Evolutionary conservation across 768 basidiomycete genomes (phyloP).

Genomic region (Gloeopeniophorella convolvens): DNA sequence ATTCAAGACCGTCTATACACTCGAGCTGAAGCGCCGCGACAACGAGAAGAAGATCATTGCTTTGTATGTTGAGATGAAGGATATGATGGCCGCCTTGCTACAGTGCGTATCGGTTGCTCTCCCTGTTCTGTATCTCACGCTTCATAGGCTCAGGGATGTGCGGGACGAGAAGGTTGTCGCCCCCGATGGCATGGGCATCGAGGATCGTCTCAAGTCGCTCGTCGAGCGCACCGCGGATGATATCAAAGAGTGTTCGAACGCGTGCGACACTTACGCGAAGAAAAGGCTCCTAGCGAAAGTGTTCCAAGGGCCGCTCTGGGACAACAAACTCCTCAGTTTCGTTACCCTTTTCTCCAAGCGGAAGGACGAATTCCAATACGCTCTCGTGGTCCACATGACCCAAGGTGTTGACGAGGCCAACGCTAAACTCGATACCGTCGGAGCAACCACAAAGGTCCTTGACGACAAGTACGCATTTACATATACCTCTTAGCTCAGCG

Average conservation of each 20-base stretch:
- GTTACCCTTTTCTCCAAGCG: slow-evolving; percentile 23
- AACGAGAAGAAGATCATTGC: slow-evolving; percentile 45
- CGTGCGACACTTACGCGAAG: slow-evolving; percentile 30
- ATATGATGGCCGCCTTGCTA: slow-evolving; percentile 34
- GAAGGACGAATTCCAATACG: slow-evolving; percentile 26
- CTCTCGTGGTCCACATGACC: slow-evolving; percentile 27
- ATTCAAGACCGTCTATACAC: slow-evolving; percentile 42
- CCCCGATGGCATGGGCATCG: slow-evolving; percentile 30
- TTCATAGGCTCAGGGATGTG: slow-evolving; percentile 28
- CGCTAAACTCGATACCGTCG: slow-evolving; percentile 12
- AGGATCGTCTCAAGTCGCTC: slow-evolving; percentile 30
- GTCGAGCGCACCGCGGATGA: slow-evolving; percentile 26
- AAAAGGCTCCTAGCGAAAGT: slow-evolving; percentile 27
- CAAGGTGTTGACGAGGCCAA: slow-evolving; percentile 11
- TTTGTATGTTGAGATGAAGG: slow-evolving; percentile 44
- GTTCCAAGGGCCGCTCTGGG: slow-evolving; percentile 26
- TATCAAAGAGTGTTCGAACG: slow-evolving; percentile 29
- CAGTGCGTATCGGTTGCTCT: not conserved
- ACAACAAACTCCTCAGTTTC: slow-evolving; percentile 24
- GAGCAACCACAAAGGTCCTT: slow-evolving; percentile 5
- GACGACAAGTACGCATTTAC: slow-evolving; percentile 16
- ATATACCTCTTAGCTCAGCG: not conserved
- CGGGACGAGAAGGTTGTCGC: slow-evolving; percentile 26
- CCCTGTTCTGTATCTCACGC: not conserved
- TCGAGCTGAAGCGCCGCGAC: slow-evolving; percentile 43